These are phyloP conservation scores for Ustanciosporium gigantosporum DNA, from an alignment of 1,284 basidiomycete species.

Conservation along the genomic window DNA sequence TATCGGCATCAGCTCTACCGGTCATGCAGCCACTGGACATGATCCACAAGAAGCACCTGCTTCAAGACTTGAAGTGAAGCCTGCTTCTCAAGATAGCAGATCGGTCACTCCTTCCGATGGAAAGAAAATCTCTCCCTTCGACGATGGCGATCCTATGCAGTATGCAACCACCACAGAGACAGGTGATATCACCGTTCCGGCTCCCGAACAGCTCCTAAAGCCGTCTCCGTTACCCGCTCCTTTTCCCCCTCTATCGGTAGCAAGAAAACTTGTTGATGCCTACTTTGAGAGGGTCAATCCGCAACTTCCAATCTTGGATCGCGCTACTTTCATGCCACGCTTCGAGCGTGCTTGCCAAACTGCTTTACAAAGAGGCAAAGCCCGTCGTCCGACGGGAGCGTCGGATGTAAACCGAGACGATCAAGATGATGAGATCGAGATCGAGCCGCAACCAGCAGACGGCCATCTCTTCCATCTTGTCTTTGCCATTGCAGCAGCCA, in stretches of 20 bases:
- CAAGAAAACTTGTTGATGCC: slow-evolving; percentile 37
- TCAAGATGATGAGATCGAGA: slow-evolving; percentile 24
- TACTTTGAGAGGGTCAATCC: slow-evolving; percentile 43
- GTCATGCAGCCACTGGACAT: too few relatives aligned
- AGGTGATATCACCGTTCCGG: slow-evolving; percentile 35
- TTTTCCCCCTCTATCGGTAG: slow-evolving; percentile 32
- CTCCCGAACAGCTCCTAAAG: slow-evolving; percentile 33
- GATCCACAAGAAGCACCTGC: neutral
- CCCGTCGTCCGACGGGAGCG: too few relatives aligned
- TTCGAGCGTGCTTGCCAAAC: slow-evolving; percentile 29
- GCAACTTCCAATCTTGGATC: slow-evolving; percentile 33
- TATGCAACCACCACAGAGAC: slow-evolving; percentile 39
- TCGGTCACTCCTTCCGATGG: slow-evolving; percentile 21
- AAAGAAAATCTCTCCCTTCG: slow-evolving; percentile 35
- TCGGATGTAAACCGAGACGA: neutral
- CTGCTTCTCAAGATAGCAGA: slow-evolving; percentile 15
- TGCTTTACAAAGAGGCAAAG: slow-evolving; percentile 8
- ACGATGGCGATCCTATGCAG: slow-evolving; percentile 39
- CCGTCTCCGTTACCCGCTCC: slow-evolving; percentile 31
- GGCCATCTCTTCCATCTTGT: slow-evolving; percentile 44
- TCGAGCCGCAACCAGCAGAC: slow-evolving; percentile 38
- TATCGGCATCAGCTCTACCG: too few relatives aligned
- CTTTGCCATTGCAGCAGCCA: slow-evolving; percentile 38
- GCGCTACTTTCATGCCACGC: slow-evolving; percentile 22
- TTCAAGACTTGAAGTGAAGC: neutral